Conservation (phyloP, 1,284 basidiomycete genomes). For the Microbotryum violaceum region DNA sequence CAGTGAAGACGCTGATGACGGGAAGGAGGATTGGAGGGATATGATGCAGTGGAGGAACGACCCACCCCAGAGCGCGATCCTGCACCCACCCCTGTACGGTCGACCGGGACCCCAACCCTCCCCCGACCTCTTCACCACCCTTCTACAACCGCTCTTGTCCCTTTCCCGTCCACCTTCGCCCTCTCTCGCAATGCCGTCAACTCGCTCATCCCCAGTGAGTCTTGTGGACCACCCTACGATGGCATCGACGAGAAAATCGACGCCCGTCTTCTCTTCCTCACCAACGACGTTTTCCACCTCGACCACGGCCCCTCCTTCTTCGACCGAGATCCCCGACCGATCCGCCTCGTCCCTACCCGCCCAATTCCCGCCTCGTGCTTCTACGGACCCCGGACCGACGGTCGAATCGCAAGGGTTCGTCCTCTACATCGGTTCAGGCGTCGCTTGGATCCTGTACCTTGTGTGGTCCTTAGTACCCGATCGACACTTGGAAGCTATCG, state of each 20-base stretch:
- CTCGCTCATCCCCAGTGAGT: background rate
- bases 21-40: background rate
- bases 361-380: conserved; percentile 26
- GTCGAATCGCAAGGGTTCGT: conserved; percentile 33
- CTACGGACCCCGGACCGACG: conserved; percentile 27
- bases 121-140: conserved; percentile 22
- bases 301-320: background rate
- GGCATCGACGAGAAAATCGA: background rate
- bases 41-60: background rate
- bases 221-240: background rate
- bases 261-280: background rate
- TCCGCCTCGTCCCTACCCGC: conserved; percentile 24
- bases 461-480: conserved; percentile 31
- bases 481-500: conserved; percentile 18
- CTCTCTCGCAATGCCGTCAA: background rate
- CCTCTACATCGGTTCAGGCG: conserved; percentile 30
- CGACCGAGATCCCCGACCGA: conserved; percentile 1
- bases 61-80: background rate
- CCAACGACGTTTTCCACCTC: background rate
- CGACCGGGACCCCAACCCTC: conserved; percentile 10
- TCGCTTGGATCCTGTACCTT: conserved; percentile 27
- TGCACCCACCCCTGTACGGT: conserved; percentile 27
- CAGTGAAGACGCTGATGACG: background rate
- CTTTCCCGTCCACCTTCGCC: conserved; percentile 20
- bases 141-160: conserved; percentile 24